Evolutionary conservation across 2,329 filamentous ascomycete species (phyloP).

Genomic region (Stachybotrys chlorohalonatus): DNA sequence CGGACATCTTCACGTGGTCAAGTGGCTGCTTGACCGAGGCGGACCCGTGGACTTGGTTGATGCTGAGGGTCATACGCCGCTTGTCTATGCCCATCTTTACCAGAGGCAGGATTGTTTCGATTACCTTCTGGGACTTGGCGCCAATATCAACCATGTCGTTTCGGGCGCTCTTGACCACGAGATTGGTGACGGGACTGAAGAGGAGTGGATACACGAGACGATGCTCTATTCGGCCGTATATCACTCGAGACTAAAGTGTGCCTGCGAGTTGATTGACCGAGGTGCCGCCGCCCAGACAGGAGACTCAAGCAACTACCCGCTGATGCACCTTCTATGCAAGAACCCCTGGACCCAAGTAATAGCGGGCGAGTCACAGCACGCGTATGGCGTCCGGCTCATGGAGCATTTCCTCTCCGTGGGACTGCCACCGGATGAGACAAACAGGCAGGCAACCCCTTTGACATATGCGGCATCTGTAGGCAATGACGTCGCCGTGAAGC

Average conservation of each 20-base stretch:
- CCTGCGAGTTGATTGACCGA: not conserved
- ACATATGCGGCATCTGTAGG: not conserved
- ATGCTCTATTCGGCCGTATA: not conserved
- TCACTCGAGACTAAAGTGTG: not conserved
- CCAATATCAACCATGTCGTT: not conserved
- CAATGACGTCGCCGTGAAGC: not conserved
- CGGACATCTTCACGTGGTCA: not conserved
- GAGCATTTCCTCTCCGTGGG: not conserved
- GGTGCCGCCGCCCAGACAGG: not conserved
- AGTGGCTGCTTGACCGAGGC: not conserved
- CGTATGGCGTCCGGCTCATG: not conserved
- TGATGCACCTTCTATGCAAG: not conserved
- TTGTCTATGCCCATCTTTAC: not conserved
- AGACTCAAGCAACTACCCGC: not conserved
- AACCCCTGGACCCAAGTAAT: not conserved
- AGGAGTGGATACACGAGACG: not conserved
- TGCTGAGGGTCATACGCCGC: not conserved
- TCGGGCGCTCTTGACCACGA: not conserved
- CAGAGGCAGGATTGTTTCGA: not conserved
- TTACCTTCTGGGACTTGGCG: not conserved
- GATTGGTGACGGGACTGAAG: not conserved
- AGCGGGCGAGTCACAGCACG: not conserved
- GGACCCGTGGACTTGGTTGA: not conserved
- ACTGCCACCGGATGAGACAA: not conserved
- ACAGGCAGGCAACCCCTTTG: not conserved